These are phyloP conservation scores for Boeremia exigua DNA, from an alignment of 2,329 filamentous ascomycete species.

Conservation along the genomic window DNA sequence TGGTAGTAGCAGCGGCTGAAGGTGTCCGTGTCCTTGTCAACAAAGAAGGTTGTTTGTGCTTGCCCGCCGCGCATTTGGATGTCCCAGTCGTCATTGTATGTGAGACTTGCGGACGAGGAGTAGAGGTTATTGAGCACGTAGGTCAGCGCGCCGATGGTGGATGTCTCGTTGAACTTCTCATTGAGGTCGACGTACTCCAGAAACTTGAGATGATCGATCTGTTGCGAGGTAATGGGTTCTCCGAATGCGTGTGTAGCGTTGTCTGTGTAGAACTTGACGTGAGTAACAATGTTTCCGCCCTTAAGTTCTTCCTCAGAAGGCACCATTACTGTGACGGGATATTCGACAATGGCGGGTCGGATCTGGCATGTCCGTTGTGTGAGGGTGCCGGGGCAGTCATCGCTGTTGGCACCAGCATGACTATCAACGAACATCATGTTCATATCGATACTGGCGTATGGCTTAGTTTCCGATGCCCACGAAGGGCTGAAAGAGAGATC, in stretches of 20 bases:
- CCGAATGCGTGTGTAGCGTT: slow-evolving; percentile 8
- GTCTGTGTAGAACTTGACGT: slow-evolving; percentile 31
- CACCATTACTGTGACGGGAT: slow-evolving; percentile 31
- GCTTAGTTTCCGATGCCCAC: slow-evolving; percentile 19
- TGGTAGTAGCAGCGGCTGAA: slow-evolving; percentile 25
- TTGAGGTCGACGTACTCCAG: slow-evolving; percentile 21
- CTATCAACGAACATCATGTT: slow-evolving; percentile 31
- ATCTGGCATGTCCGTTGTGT: slow-evolving; percentile 26
- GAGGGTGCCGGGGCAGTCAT: slow-evolving; percentile 25
- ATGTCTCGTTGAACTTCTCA: slow-evolving; percentile 19
- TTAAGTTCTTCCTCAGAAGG: slow-evolving; percentile 30
- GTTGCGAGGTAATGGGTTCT: slow-evolving; percentile 9
- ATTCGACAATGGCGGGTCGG: slow-evolving; percentile 26
- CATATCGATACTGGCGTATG: slow-evolving; percentile 24
- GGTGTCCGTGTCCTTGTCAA: slow-evolving; percentile 16
- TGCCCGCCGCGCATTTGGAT: slow-evolving; percentile 22
- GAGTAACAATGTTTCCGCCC: slow-evolving; percentile 29
- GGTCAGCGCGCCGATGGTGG: slow-evolving; percentile 26
- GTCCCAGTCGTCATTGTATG: slow-evolving; percentile 24
- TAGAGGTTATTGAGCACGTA: slow-evolving; percentile 34
- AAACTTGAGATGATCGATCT: slow-evolving; percentile 26
- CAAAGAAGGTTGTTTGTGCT: slow-evolving; percentile 27
- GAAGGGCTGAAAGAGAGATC: slow-evolving; percentile 20
- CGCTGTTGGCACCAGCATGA: slow-evolving; percentile 7
- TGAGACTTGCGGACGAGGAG: slow-evolving; percentile 22